Percentiles rank a stretch among this genome's conserved stretches.
These are phyloP conservation scores for Trapa bicornis DNA, from an alignment of 345 rosid species.

Conservation along the genomic window DNA sequence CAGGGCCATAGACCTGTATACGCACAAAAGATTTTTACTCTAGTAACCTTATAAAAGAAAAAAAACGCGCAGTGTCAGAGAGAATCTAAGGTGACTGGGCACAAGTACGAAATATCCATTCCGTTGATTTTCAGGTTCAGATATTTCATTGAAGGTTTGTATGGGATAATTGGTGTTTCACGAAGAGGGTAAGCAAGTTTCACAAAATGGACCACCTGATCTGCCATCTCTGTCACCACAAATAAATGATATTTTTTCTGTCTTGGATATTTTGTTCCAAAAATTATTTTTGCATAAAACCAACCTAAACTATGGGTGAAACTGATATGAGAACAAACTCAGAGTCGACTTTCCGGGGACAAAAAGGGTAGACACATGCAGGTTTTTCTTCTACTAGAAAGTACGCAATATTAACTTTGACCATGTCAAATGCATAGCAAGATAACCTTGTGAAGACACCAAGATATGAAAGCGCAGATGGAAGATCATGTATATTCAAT, in stretches of 20 bases:
- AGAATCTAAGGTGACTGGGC: background rate
- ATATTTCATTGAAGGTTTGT: background rate
- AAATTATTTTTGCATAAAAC: no score
- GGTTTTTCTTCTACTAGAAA: no score
- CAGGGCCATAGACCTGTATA: constrained; percentile 83
- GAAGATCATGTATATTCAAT: background rate
- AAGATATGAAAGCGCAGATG: background rate
- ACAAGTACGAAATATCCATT: background rate
- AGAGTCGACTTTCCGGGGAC: no score
- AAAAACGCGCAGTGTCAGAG: background rate
- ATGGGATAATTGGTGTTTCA: background rate
- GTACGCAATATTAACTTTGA: no score
- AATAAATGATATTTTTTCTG: background rate
- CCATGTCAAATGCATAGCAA: no score
- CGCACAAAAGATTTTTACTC: background rate
- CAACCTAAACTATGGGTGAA: no score
- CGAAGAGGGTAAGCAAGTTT: background rate
- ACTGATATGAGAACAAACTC: no score
- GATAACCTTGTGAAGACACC: no score
- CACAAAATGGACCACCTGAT: background rate
- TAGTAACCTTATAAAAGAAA: background rate
- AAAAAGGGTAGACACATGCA: no score
- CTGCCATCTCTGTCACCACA: background rate
- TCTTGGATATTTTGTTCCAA: no score
- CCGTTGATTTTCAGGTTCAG: background rate